Evolutionary conservation across 805 yeast genomes (phyloP), one percentile per base, ranked within the genome.

Genomic region (Candida peoriensis): DNA sequence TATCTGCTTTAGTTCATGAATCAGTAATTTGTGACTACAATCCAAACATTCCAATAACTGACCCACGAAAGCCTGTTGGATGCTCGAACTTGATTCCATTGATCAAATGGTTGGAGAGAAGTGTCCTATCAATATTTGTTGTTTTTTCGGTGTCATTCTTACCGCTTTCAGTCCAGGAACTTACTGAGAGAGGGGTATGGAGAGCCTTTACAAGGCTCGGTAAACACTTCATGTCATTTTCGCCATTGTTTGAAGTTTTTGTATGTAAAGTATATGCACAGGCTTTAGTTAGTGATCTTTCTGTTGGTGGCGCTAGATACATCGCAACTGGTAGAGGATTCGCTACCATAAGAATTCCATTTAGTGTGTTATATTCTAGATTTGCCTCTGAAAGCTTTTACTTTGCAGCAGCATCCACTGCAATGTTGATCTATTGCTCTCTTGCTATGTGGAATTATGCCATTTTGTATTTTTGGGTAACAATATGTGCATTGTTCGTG

Each of bases 271-370:
- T 82, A 8, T 84, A 84, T 54, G 79, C 90, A 3, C 75, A 78
- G 32, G 75, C 90, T 0, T 65, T 84, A 54, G 63, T 72, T 28
- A 77, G 74, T 43, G 88, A 83, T 58, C 59, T 84, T 44, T 63
- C 82, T 10, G 67, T 81, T 40, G 93, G 94, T 33, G 93, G 90
- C 43, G 94, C 94, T 4, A 68, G 77, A 50, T 84, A 84, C 60
- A 80, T 83, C 50, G 79, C 89, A 2, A 84, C 93, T 1, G 93
- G 93, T 12, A 69, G 94, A 59, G 88, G 88, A 9, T 78, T 84
- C 55, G 87, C 94, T 2, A 84, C 89, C 4, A 67, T 77, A 1
- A 68, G 95, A 53, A 68, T 74, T 30, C 77, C 86, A 22, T 81
- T 82, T 50, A 60, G 76, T n/a, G 57, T 66, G 9, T 64, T 85